Evolutionary conservation across 1,284 basidiomycete species (phyloP), one percentile per base, ranked within the genome.

Genomic region (Sporisorium exsertum): DNA sequence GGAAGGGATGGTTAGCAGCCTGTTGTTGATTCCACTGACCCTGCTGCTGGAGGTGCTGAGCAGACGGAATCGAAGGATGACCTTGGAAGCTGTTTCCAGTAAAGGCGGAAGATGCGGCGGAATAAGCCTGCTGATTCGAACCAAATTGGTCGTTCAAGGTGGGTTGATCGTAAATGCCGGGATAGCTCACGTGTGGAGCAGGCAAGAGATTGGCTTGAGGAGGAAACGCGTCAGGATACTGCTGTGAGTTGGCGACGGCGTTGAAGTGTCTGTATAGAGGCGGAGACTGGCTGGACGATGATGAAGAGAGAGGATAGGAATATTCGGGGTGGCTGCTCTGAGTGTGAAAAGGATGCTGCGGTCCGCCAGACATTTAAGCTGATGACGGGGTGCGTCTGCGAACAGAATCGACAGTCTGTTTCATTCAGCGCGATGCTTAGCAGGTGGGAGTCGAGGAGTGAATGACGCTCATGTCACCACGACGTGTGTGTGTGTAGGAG

Each of bases 301-400:
- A 54, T 7, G 50, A n/a, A 22, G 33, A 47, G 47, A 47, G 26
- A 32, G 40, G 47, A 20, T 58, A 35, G 42, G 22, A 49, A 42
- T 47, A 49, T 47, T 53, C 43, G 56, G 59, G 51, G 40, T 59
- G 45, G 33, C 27, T 54, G 43, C 47, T 55, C 42, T 71, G 68
- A 20, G 26, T 40, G 35, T 42, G 46, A 43, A 60, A 61, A 54
- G 68, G 62, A 46, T 58, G 37, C 16, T 71, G 62, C 57, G 60
- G 52, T 33, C 70, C 70, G 37, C 64, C 60, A 46, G 70, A 72
- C 70, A 72, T 72, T 43, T 60, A 62, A 62, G 61, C 61, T 33
- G 67, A 70, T 52, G 35, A 27, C 42, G 61, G 61, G 40, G 42
- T 45, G 40, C 37, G 45, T n/a, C 55, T 55, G 63, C 18, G 40